phyloP scores from a whole-genome alignment of 2,329 filamentous ascomycete species.

The Hysterium pulicare region DNA sequence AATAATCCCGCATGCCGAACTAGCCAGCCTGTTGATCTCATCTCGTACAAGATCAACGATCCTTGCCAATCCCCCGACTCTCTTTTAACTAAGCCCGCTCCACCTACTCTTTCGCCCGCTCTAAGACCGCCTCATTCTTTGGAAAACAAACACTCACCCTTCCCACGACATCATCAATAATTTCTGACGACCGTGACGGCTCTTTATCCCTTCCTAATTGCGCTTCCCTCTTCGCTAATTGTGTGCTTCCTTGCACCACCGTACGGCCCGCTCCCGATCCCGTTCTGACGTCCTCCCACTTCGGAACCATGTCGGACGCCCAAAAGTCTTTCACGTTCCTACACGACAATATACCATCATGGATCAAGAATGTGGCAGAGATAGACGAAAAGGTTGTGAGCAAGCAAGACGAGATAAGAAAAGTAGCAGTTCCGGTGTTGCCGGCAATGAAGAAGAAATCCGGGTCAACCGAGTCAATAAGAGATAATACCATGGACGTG shows the following conservation, averaged over 20 bases:
- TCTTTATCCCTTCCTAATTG: background rate
- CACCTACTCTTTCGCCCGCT: conserved; percentile 9
- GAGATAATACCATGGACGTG: conserved; percentile 18
- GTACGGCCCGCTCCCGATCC: conserved; percentile 10
- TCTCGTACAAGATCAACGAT: conserved; percentile 15
- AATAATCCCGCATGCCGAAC: conserved; percentile 21
- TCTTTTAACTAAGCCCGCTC: conserved; percentile 15
- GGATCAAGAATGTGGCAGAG: conserved; percentile 31
- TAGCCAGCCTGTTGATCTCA: conserved; percentile 27
- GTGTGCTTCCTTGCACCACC: too few species aligned
- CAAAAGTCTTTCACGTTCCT: conserved; percentile 37
- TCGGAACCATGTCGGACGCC: conserved; percentile 34
- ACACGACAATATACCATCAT: conserved; percentile 37
- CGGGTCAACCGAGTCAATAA: conserved; percentile 38
- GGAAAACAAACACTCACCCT: conserved; percentile 4
- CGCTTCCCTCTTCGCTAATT: background rate
- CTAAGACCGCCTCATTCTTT: background rate
- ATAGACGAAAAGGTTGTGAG: conserved; percentile 30
- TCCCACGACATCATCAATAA: conserved; percentile 2
- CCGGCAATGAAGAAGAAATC: conserved; percentile 28
- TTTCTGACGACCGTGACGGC: conserved; percentile 1
- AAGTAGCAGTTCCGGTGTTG: conserved; percentile 23
- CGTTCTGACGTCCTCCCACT: conserved; percentile 1
- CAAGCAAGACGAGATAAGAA: conserved; percentile 33
- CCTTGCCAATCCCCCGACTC: conserved; percentile 24